Evolutionary conservation across 257 asterid genomes (phyloP), one percentile per base, ranked within the genome.

Genomic region (Ophiorrhiza pumila): DNA sequence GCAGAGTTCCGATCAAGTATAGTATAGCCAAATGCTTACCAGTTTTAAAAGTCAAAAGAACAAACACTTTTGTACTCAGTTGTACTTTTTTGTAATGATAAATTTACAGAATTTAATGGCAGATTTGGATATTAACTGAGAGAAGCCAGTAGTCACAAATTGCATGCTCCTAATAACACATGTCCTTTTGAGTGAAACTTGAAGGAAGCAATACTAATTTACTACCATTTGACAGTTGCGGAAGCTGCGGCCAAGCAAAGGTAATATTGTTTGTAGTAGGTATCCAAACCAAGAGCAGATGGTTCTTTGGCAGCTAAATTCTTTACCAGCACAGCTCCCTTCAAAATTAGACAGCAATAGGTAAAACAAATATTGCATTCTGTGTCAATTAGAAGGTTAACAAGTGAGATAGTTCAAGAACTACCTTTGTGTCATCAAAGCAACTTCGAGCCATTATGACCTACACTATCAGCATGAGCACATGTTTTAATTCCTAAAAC

Each of bases 221-320:
- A 49, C 13, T 91, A 94, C 99, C 99, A 94, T 85, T 92, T 94
- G 83, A 94, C 84, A 64, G 94, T 91, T 68, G 99, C 99, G 75
- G 99, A 89, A 50, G 99, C 97, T 27, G 99, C 97, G 68, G 96
- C 99, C 90, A 94, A 87, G 86, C 99, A 90, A 65, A 94, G 94
- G 86, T 94, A 94, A 79, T 90, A 94, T 78, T 94, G 99, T 86
- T 94, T 94, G 89, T 87, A 85, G 81, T 87, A 88, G 56, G 90
- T 85, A 84, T 91, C 97, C 85, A 94, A 76, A 68, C 97, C 93
- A 84, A 94, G 96, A n/a, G 94, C 98, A 76, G 98, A 93, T 70
- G 92, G 97, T 75, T 87, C 98, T 78, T 77, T 87, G 25, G 98
- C 97, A 72, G 98, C 96, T 83, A 92, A 80, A 80, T 83, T 85